phyloP scores from a whole-genome alignment of 768 basidiomycete genomes.

The Strobilomyces confusus region DNA sequence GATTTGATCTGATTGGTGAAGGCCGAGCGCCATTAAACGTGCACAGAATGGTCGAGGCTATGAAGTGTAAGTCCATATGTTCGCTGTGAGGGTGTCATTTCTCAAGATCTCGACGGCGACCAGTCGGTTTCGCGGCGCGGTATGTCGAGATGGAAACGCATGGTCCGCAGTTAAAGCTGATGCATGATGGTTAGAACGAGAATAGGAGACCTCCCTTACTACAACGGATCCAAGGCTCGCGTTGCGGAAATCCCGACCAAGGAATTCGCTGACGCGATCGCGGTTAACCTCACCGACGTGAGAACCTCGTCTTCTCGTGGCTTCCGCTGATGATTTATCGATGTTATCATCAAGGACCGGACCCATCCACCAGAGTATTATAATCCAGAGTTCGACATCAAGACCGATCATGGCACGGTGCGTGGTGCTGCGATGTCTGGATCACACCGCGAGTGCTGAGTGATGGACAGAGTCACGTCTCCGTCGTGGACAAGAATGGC shows the following conservation, averaged over 20 bases:
- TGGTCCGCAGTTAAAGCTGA: constrained; percentile 3
- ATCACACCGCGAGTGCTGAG: constrained; percentile 5
- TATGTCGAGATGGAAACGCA: constrained; percentile 21
- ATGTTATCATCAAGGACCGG: constrained; percentile 48
- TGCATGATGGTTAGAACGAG: constrained; percentile 54
- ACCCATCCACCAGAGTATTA: constrained; percentile 86
- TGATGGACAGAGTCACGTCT: constrained; percentile 68
- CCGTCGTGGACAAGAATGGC: constrained; percentile 76
- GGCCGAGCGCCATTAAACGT: constrained; percentile 59
- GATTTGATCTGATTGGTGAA: constrained; percentile 49
- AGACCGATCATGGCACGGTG: constrained; percentile 81
- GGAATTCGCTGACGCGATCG: constrained; percentile 57
- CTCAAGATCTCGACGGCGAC: constrained; percentile 4
- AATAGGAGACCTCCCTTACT: constrained; percentile 70
- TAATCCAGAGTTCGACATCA: constrained; percentile 73
- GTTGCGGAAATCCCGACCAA: constrained; percentile 69
- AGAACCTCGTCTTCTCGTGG: constrained; percentile 23
- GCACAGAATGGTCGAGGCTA: constrained; percentile 79
- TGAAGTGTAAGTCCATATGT: constrained; percentile 63
- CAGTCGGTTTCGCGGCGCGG: constrained; percentile 66
- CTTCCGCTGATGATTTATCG: constrained; percentile 4
- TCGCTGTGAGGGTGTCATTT: constrained; percentile 7
- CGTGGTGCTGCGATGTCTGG: neutral
- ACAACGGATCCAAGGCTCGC: constrained; percentile 48
- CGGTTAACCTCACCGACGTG: constrained; percentile 79